Evolutionary conservation across 2,329 filamentous ascomycete genomes (phyloP).

Genomic region (Byssothecium circinans): DNA sequence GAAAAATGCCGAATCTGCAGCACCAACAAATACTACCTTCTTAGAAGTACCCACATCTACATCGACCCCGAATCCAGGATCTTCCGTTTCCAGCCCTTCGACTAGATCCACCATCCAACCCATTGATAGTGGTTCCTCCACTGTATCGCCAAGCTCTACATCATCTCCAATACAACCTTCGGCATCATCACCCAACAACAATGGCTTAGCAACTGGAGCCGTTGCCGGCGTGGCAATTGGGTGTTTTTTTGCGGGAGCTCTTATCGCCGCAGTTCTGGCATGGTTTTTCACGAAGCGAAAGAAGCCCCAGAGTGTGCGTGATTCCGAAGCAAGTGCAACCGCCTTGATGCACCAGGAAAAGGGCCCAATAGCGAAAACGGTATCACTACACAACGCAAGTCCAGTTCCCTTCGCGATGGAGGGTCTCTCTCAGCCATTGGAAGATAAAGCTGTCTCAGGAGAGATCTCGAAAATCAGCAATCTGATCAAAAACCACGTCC

Average conservation of each 20-base stretch:
- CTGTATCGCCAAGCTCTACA: neutral
- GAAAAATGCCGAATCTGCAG: no score
- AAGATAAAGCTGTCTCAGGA: slow-evolving; percentile 34
- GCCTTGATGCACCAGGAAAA: slow-evolving; percentile 25
- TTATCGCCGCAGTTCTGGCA: slow-evolving; percentile 22
- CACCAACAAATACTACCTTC: no score
- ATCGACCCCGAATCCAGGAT: neutral
- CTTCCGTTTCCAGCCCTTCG: neutral
- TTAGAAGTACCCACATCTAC: no score
- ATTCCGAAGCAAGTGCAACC: slow-evolving; percentile 18
- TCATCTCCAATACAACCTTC: neutral
- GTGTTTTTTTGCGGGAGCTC: slow-evolving; percentile 34
- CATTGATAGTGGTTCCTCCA: no score
- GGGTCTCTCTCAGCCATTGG: slow-evolving; percentile 34
- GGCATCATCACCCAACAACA: no score
- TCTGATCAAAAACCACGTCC: slow-evolving; percentile 41
- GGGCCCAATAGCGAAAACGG: slow-evolving; percentile 7
- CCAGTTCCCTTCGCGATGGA: slow-evolving; percentile 11
- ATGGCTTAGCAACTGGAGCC: slow-evolving; percentile 20
- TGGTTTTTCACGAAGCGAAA: slow-evolving; percentile 26
- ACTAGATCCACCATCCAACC: neutral
- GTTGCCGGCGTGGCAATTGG: slow-evolving; percentile 43
- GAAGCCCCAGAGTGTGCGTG: slow-evolving; percentile 1
- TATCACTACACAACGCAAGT: slow-evolving; percentile 16
- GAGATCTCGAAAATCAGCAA: slow-evolving; percentile 38